Evolutionary conservation across 371 early-diverging fungal species (phyloP).

Genomic region (Rhizomucor pusillus): DNA sequence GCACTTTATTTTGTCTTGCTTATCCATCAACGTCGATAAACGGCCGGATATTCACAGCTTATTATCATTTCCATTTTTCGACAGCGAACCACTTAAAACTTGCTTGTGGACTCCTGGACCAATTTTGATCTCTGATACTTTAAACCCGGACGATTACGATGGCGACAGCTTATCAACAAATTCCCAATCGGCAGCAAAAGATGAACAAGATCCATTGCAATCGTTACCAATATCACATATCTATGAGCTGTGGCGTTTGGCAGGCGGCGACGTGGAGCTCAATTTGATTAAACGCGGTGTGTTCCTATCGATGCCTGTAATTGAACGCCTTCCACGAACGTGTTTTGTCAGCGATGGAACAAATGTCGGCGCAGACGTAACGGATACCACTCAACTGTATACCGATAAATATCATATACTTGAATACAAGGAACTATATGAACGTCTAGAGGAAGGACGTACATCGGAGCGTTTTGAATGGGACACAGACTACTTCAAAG

Average conservation of each 20-base stretch:
- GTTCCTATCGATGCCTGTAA: conserved; percentile 57
- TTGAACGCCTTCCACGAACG: conserved; percentile 55
- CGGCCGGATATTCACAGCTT: conserved; percentile 18
- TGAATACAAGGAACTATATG: conserved; percentile 54
- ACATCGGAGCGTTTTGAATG: conserved; percentile 44
- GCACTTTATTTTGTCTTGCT: conserved; percentile 22
- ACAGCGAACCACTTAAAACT: conserved; percentile 1
- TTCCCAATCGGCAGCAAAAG: no score
- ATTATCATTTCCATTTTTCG: conserved; percentile 21
- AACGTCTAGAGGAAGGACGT: conserved; percentile 41
- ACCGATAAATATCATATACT: conserved; percentile 51
- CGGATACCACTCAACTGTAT: conserved; percentile 50
- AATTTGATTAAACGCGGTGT: conserved; percentile 56
- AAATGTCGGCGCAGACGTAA: conserved; percentile 42
- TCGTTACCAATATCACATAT: conserved; percentile 46
- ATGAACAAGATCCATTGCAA: not conserved
- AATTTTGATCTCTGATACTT: conserved; percentile 30
- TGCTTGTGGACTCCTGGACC: conserved; percentile 34
- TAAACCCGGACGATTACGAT: conserved; percentile 26
- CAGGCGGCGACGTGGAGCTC: conserved; percentile 65
- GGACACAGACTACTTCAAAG: conserved; percentile 62
- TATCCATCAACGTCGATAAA: conserved; percentile 15
- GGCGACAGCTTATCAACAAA: conserved; percentile 2
- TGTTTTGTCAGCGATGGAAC: conserved; percentile 43
- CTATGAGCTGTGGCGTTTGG: conserved; percentile 64